A percentile compares a stretch with the other conserved stretches of the same genome.
phyloP scores from a whole-genome alignment of 2,329 filamentous ascomycete genomes.

The Helminthosporium solani region DNA sequence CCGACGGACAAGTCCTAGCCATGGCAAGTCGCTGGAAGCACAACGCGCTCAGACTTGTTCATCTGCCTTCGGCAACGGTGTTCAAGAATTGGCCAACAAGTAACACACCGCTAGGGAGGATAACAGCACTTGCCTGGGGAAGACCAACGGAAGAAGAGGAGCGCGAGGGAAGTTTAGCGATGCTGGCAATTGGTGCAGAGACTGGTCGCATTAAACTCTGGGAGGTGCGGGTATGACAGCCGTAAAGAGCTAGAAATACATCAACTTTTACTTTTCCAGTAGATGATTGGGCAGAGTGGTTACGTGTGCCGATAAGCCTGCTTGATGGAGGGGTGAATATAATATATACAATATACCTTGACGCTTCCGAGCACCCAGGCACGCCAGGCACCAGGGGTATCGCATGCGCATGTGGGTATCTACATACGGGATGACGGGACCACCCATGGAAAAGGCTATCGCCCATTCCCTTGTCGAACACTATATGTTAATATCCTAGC shows the following conservation, averaged over 20 bases:
- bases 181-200: conserved; percentile 87
- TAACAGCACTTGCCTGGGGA: conserved; percentile 60
- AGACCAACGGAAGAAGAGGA: conserved; percentile 51
- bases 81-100: conserved; percentile 97
- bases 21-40: conserved; percentile 86
- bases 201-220: conserved; percentile 84
- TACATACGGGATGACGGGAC: too few relatives aligned
- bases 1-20: conserved; percentile 84
- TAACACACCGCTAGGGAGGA: conserved; percentile 81
- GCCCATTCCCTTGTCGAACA: too few relatives aligned
- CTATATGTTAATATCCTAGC: too few relatives aligned
- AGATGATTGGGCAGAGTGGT: too few relatives aligned
- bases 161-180: conserved; percentile 58
- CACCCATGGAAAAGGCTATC: too few relatives aligned
- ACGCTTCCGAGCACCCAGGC: too few relatives aligned
- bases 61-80: conserved; percentile 88
- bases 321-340: background rate
- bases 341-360: background rate
- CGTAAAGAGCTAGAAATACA: background rate
- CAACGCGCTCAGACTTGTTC: conserved; percentile 82
- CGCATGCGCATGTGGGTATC: background rate
- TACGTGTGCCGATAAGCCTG: too few relatives aligned
- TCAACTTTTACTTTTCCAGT: too few relatives aligned
- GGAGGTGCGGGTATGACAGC: conserved; percentile 56
- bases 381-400: too few relatives aligned